These are phyloP conservation scores for Cyclotella baltica DNA, from an alignment of 108 stramenopile species.

Conservation along the genomic window DNA sequence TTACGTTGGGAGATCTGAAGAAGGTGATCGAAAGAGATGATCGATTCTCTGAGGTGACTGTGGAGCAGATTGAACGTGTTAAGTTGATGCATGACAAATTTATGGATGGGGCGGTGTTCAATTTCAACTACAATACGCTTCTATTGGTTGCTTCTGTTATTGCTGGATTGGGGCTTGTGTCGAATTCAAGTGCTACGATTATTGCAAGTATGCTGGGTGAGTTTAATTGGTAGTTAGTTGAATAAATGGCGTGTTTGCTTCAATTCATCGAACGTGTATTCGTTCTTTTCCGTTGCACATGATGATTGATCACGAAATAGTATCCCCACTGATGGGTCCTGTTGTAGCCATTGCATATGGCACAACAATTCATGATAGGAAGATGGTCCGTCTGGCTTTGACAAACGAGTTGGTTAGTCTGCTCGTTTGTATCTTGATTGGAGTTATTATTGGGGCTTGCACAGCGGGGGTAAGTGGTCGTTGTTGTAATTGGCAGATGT, in stretches of 20 bases:
- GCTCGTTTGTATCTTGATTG: slow-evolving; percentile 50
- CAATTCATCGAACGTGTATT: not conserved
- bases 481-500: too few relatives aligned
- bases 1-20: too few relatives aligned
- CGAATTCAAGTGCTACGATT: slow-evolving; percentile 76
- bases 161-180: slow-evolving; percentile 81
- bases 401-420: slow-evolving; percentile 69
- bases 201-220: slow-evolving; percentile 90
- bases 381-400: slow-evolving; percentile 59
- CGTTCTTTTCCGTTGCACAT: too few relatives aligned
- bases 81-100: slow-evolving; percentile 36
- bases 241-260: slow-evolving; percentile 25
- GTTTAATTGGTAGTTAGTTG: not conserved
- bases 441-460: slow-evolving; percentile 68
- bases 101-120: slow-evolving; percentile 22
- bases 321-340: slow-evolving; percentile 47
- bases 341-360: slow-evolving; percentile 73
- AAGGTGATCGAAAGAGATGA: slow-evolving; percentile 13
- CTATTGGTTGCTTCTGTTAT: slow-evolving; percentile 72
- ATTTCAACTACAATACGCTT: slow-evolving; percentile 46
- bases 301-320: too few relatives aligned
- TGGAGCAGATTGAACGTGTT: slow-evolving; percentile 36
- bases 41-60: slow-evolving; percentile 7
- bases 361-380: slow-evolving; percentile 64
- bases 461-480: too few relatives aligned